Percentiles rank a stretch among this genome's conserved stretches.
Evolutionary conservation across 176 grass and related monocot genomes (phyloP).

Genomic region (Pontederia paniculata): DNA sequence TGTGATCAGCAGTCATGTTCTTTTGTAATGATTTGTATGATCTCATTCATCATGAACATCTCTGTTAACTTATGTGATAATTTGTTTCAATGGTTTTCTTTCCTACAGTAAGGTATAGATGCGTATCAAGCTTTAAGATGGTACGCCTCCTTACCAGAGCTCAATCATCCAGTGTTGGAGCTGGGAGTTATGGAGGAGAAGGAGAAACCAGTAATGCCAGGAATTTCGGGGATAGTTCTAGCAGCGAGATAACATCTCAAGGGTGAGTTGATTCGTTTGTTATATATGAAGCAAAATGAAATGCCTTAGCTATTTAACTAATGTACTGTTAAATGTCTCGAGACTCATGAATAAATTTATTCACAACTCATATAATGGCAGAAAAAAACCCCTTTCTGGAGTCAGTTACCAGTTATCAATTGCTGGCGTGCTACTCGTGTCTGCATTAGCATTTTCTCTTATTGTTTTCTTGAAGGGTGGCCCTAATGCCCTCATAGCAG

Average conservation of each 20-base stretch:
- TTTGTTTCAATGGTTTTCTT: slow-evolving; percentile 3
- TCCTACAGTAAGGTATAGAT: slow-evolving; percentile 29
- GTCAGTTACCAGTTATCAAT: slow-evolving; percentile 37
- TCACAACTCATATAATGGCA: slow-evolving; percentile 26
- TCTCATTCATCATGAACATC: no score
- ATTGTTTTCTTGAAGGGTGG: slow-evolving; percentile 66
- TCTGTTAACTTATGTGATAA: neutral
- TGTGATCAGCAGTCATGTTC: no score
- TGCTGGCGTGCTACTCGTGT: slow-evolving; percentile 47
- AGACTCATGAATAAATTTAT: neutral
- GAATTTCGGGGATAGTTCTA: slow-evolving; percentile 31
- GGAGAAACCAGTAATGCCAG: slow-evolving; percentile 18
- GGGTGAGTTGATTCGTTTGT: slow-evolving; percentile 26
- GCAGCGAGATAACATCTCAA: slow-evolving; percentile 26
- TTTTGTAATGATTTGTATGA: no score
- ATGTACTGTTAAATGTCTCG: no score
- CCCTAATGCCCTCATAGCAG: slow-evolving; percentile 40
- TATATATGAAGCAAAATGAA: neutral
- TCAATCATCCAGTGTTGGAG: slow-evolving; percentile 57
- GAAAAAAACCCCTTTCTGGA: slow-evolving; percentile 38
- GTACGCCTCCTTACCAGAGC: slow-evolving; percentile 31
- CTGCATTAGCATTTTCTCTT: slow-evolving; percentile 37
- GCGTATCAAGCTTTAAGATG: slow-evolving; percentile 21
- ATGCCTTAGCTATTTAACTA: neutral
- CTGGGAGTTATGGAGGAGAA: slow-evolving; percentile 47